A percentile compares a stretch with the other conserved stretches of the same genome.
Conservation (phyloP, 257 asterid genomes). For the Leptodermis oblonga region DNA sequence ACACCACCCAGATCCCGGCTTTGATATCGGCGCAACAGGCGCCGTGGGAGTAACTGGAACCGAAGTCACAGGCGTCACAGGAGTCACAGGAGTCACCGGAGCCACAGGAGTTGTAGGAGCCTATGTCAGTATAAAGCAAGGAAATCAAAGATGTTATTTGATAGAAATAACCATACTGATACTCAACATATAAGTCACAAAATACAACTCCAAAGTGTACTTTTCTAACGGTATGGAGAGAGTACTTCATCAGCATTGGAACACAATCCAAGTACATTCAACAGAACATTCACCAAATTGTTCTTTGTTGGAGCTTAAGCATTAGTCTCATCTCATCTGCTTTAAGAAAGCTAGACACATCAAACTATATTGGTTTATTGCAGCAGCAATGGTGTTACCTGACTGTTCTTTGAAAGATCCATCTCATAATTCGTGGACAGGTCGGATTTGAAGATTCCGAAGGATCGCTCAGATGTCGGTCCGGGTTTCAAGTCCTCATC, state of each 20-base stretch:
- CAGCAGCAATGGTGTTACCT: slow-evolving; percentile 29
- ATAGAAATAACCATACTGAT: background rate
- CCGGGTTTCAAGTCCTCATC: slow-evolving; percentile 96
- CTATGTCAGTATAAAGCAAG: slow-evolving; percentile 30
- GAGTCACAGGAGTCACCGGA: slow-evolving; percentile 23
- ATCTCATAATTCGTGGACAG: slow-evolving; percentile 54
- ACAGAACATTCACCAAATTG: background rate
- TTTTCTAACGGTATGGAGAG: no score
- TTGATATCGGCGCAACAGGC: slow-evolving; percentile 32
- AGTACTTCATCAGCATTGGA: background rate
- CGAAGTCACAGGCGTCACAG: slow-evolving; percentile 26
- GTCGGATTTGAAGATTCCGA: slow-evolving; percentile 82
- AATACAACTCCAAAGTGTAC: no score
- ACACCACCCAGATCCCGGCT: slow-evolving; percentile 59
- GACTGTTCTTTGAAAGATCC: slow-evolving; percentile 58
- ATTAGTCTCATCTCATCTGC: background rate
- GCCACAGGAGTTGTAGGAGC: slow-evolving; percentile 39
- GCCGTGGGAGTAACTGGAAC: slow-evolving; percentile 30
- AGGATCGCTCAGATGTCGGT: slow-evolving; percentile 67
- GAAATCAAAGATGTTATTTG: slow-evolving; percentile 5
- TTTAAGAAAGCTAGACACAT: background rate
- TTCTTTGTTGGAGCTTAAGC: no score
- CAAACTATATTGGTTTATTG: no score
- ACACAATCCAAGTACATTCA: background rate
- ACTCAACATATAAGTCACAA: background rate